Evolutionary conservation across 2,329 filamentous ascomycete species (phyloP), one percentile per base, ranked within the genome.

Genomic region (Pseudophaeomoniella oleicola): DNA sequence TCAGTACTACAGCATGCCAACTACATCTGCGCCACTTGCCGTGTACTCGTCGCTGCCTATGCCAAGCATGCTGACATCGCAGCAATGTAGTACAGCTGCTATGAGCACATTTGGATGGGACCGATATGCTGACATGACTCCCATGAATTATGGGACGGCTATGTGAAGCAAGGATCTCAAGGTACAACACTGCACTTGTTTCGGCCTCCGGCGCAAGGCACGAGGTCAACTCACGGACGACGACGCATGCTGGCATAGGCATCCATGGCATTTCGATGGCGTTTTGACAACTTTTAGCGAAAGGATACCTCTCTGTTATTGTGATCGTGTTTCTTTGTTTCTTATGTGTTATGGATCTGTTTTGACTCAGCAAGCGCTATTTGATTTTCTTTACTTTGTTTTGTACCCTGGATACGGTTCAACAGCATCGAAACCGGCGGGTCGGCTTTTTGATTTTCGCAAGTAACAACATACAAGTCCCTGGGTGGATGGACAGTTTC

Each of bases 61-160:
- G 37, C 86, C 87, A 31, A 94, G 84, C 63, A 82, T 87, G 73
- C 67, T 94, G 42, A 73, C 82, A 49, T 77, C 81, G 42, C 84
- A 84, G 56, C 69, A 75, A 50, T 96, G 88, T 60, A 84, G 85
- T 50, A 75, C 86, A 40, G 79, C 78, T 53, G 79, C 77, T 41
- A 86, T 81, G 64, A 72, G 74, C 48, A 72, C 77, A 45, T 92
- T 92, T 56, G 83, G 81, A 49, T 94, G 85, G 83, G 84, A 83
- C 57, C 71, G 81, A 49, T 85, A 81, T 56, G 81, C 82, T 53
- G 83, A 88, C 58, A 92, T 87, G 57, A 72, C 83, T 9, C 22
- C 22, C 9, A 62, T 72, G 50, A 69, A 71, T 46, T 78, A 75
- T 54, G 72, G 72, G 44, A 78, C 83, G 44, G 86, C 80, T 46